Percentiles rank a stretch among this genome's conserved stretches.
phyloP scores from a whole-genome alignment of 179 eudicot genomes.

The Heliamphora pulchella region DNA sequence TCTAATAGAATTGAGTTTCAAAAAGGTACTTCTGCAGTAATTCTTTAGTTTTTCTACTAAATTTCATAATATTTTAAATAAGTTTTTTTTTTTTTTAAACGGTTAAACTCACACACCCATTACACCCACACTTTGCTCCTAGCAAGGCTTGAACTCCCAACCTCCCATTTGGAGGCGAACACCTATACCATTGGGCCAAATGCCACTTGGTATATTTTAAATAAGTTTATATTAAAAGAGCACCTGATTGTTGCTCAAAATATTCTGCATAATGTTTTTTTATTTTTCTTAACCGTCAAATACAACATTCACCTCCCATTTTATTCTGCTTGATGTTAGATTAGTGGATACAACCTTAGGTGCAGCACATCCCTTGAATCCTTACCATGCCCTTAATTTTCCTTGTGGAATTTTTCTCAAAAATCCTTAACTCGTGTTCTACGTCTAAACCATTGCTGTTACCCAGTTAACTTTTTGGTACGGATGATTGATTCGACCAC shows the following conservation, averaged over 20 bases:
- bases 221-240: not conserved
- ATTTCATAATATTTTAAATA: too few species aligned
- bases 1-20: not conserved
- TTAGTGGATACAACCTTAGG: not conserved
- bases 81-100: too few species aligned
- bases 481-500: too few species aligned
- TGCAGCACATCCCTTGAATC: not conserved
- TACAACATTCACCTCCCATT: too few species aligned
- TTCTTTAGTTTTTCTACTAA: not conserved
- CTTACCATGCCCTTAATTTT: not conserved
- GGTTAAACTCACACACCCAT: too few species aligned
- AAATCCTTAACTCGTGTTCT: not conserved
- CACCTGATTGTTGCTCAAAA: not conserved
- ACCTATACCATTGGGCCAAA: too few species aligned
- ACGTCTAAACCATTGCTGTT: not conserved
- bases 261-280: not conserved
- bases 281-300: too few species aligned
- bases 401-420: not conserved
- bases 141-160: too few species aligned
- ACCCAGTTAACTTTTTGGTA: not conserved
- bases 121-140: too few species aligned
- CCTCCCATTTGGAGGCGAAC: too few species aligned
- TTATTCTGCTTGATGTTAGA: too few species aligned
- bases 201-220: not conserved
- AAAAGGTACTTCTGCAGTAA: not conserved